Percentiles rank a stretch among this genome's conserved stretches.
Evolutionary conservation across 257 asterid species (phyloP).

Genomic region (Sherardia arvensis): DNA sequence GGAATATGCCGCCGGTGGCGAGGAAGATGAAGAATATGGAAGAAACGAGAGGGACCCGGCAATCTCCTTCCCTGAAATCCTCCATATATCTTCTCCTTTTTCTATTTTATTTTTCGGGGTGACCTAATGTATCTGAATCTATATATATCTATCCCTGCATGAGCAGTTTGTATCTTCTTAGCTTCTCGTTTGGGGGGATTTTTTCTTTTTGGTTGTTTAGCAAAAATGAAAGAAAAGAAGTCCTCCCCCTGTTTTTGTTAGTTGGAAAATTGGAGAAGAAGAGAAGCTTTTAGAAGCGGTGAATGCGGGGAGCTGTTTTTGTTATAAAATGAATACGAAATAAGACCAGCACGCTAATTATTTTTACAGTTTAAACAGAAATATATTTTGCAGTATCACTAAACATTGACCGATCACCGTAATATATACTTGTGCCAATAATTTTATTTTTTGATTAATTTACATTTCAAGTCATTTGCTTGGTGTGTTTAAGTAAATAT

Average conservation of each 20-base stretch:
- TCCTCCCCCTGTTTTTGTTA: neutral
- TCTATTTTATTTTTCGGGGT: neutral
- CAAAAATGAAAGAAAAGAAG: neutral
- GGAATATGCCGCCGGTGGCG: constrained; percentile 27
- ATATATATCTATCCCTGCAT: neutral
- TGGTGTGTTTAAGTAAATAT: no score
- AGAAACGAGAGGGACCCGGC: constrained; percentile 28
- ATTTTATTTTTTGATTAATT: no score
- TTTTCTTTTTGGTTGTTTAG: neutral
- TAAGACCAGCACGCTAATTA: no score
- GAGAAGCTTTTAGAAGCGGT: neutral
- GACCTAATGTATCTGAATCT: no score
- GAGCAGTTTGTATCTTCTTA: neutral
- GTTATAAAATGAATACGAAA: no score
- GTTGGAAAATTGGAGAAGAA: neutral
- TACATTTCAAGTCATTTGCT: no score
- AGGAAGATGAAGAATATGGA: constrained; percentile 22
- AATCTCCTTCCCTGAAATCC: constrained; percentile 27
- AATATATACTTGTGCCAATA: no score
- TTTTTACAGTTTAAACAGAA: no score
- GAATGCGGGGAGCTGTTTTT: constrained; percentile 1
- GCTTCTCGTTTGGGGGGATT: neutral
- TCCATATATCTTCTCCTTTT: constrained; percentile 16
- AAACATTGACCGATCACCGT: no score
- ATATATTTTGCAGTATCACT: no score